Base-by-base conservation (phyloP, 2,329 filamentous ascomycete genomes). In the Penicillium sp. region DNA sequence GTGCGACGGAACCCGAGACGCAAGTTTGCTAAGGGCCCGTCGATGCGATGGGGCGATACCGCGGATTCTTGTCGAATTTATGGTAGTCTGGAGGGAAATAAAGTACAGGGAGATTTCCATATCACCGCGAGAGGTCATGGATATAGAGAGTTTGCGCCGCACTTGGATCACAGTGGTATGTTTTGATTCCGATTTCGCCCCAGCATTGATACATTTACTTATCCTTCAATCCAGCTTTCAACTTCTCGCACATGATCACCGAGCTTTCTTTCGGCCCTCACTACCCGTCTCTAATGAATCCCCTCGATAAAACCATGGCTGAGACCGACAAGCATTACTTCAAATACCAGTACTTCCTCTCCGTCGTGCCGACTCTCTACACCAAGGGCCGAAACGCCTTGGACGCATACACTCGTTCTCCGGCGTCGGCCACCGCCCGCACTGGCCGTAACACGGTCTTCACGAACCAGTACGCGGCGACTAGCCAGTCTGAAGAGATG, bases 381-480 rank as follows among this genome's bases (percentile, higher is more conserved):
- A 92, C 86, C 74, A 82, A 89, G 58, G 82, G 71, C 53, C 60
- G 65, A 49, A 65, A 71, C 53, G 70, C 68, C 13, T 72, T 80
- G 14, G 80, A 81, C 51, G 75, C 77, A 37, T 71, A 74, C 65
- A 66, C 74, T 67, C 37, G 72, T 68, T 56, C 74, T 63, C 63
- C 74, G 67, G 44, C 26, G 5, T 8, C 65, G 67, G 59, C 70
- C 58, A 61, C 74, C 59, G 63, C 57, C 70, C 70, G 65, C 11
- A 45, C 71, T 63, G 69, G 70, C 69, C 60, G 61, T 22, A 66
- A 67, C 53, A 71, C 75, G 54, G 87, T 99, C 71, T 86, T 89
- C 76, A 98, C 95, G 16, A 99, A 99, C 81, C 95, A 99, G 76
- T 99, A 99, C 79, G 95, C 93, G 58, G 95, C 96, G 0, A 98